Base-by-base conservation (phyloP, 2,329 filamentous ascomycete species). In the Ophiostoma perfectum region DNA sequence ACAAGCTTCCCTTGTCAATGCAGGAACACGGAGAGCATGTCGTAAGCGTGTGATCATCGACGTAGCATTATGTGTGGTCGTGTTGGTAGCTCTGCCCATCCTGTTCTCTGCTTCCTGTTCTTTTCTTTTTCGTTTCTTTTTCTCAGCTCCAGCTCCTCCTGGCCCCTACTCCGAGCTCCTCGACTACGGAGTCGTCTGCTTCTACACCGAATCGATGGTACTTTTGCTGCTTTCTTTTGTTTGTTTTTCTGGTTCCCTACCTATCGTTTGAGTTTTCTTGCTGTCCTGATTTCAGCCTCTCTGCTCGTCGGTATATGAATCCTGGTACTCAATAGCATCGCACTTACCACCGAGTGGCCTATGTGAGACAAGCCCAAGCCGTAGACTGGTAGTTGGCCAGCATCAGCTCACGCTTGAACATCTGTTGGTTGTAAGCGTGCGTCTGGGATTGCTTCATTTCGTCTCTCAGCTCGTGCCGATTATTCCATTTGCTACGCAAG, bases 361-460 rank as follows among this genome's bases (percentile, higher is more conserved):
- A 27, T 27, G 27, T 27, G 27, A 27, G 27, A 27, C 27, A 27
- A 27, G 27, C 27, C 27, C 27, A 27, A 27, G 27, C 27, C 27
- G 27, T 27, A 27, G 27, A 27, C 27, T 27, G 27, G 27, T 27
- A 2, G 27, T 27, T 27, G 27, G 27, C 27, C 1, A 2, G 2
- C 27, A 27, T 27, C 27, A 27, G 27, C 27, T 27, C 27, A 27
- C 27, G 27, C 27, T 27, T 1, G 27, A 2, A 27, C 27, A 27
- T 27, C 27, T 27, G 27, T 27, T 27, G 27, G 27, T 2, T 27
- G 27, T 27, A 27, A 27, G 27, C 27, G 27, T 27, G 27, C 49
- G 27, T 55, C 27, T 55, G n/a, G 49, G 27, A 55, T 55, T 55
- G 49, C 49, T 27, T 52, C 49, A 55, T 55, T 55, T 55, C 49